Conservation (phyloP, 345 rosid genomes). For the Populus pruinosa region DNA sequence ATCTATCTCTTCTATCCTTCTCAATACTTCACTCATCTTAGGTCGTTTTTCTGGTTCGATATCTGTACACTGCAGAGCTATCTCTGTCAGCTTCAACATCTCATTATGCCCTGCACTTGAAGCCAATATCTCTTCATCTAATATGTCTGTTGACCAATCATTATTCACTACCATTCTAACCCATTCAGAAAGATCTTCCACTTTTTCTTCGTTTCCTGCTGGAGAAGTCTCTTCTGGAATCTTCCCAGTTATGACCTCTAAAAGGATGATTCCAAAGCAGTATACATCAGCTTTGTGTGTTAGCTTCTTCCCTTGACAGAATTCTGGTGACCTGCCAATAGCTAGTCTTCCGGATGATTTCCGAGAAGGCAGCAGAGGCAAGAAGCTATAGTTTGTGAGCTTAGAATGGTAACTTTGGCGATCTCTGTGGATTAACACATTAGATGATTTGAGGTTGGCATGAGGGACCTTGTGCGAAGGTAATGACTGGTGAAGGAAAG, state of each 20-base stretch:
- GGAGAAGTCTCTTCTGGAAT: slow-evolving; percentile 28
- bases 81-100: slow-evolving; percentile 47
- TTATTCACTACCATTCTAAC: slow-evolving; percentile 38
- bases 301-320: slow-evolving; percentile 41
- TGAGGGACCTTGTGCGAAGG: slow-evolving; percentile 51
- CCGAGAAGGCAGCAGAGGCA: slow-evolving; percentile 35
- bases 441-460: slow-evolving; percentile 56
- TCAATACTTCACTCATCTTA: slow-evolving; percentile 35
- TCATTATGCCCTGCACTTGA: slow-evolving; percentile 43
- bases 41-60: slow-evolving; percentile 43
- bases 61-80: slow-evolving; percentile 52
- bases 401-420: slow-evolving; percentile 29
- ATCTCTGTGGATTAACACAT: slow-evolving; percentile 27
- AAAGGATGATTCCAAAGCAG: slow-evolving; percentile 49
- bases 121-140: slow-evolving; percentile 44
- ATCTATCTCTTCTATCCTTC: slow-evolving; percentile 43
- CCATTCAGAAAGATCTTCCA: slow-evolving; percentile 42
- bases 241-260: slow-evolving; percentile 51
- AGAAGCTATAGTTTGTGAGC: slow-evolving; percentile 47
- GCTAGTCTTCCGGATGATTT: slow-evolving; percentile 27
- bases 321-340: slow-evolving; percentile 45
- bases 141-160: slow-evolving; percentile 56
- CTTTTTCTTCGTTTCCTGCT: slow-evolving; percentile 1
- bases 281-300: slow-evolving; percentile 50
- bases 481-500: slow-evolving; percentile 44